Conservation (phyloP, 306 rosid species). For the Ormosia emarginata region DNA sequence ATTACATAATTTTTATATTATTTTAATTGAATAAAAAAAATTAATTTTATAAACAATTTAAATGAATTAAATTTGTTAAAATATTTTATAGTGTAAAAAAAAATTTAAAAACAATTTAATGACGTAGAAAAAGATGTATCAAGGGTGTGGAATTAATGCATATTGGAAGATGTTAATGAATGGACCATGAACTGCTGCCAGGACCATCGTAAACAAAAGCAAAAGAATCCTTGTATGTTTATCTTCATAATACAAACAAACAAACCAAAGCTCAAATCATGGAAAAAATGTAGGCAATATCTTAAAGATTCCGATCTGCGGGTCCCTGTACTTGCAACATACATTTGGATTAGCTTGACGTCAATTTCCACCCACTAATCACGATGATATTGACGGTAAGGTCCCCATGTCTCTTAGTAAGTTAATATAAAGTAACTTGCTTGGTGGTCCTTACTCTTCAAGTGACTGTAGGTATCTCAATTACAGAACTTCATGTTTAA, state of each 20-base stretch:
- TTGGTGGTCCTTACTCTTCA: background rate
- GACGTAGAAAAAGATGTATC: too few relatives aligned
- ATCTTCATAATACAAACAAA: background rate
- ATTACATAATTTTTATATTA: too few relatives aligned
- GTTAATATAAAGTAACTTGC: background rate
- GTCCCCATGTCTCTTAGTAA: background rate
- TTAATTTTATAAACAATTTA: too few relatives aligned
- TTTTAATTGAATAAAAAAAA: too few relatives aligned
- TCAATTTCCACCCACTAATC: background rate
- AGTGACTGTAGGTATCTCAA: background rate
- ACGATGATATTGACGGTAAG: background rate
- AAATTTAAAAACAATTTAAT: too few relatives aligned
- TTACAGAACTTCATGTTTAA: background rate
- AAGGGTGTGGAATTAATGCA: background rate
- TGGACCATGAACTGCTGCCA: background rate
- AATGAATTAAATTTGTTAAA: too few relatives aligned
- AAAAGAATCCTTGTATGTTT: background rate
- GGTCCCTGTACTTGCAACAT: conserved; percentile 11
- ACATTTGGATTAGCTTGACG: background rate
- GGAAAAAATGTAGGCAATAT: conserved; percentile 24
- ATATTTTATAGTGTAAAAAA: too few relatives aligned
- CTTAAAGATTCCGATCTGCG: conserved; percentile 36
- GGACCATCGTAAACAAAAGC: conserved; percentile 4
- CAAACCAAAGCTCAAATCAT: background rate
- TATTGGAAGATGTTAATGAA: background rate